Percentiles rank a stretch among this genome's conserved stretches.
Evolutionary conservation across 1,139 yeast species (phyloP).

Genomic region (Yamadazyma kanchanaburiensis): DNA sequence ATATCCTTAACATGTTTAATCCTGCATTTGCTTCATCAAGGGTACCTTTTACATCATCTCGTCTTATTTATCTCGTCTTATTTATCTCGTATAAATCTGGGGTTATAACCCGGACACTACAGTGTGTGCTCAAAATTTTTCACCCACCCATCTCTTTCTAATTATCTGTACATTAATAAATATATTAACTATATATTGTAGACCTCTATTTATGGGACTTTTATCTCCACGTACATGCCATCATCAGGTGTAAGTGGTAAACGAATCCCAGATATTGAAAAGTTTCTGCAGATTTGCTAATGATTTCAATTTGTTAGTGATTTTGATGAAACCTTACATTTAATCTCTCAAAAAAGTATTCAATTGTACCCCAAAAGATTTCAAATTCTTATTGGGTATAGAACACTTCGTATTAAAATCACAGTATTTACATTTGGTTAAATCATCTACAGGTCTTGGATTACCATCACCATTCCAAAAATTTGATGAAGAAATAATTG

Average conservation of each 20-base stretch:
- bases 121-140: too few species aligned
- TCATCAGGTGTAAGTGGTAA: conserved; percentile 41
- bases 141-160: too few species aligned
- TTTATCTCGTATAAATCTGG: too few species aligned
- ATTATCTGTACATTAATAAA: not conserved
- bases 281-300: conserved; percentile 42
- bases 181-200: conserved; percentile 1
- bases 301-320: conserved; percentile 20
- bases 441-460: conserved; percentile 38
- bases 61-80: too few species aligned
- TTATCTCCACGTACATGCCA: conserved; percentile 46
- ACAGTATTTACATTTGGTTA: conserved; percentile 50
- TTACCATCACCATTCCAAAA: conserved; percentile 56
- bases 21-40: too few species aligned
- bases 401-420: conserved; percentile 40
- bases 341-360: conserved; percentile 11
- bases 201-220: too few species aligned
- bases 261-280: conserved; percentile 41
- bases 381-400: conserved; percentile 23
- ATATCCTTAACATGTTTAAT: too few species aligned
- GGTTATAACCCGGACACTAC: too few species aligned
- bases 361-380: conserved; percentile 13
- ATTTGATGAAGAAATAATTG: conserved; percentile 29
- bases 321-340: conserved; percentile 43
- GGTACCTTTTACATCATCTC: too few species aligned